Percentiles rank a stretch among this genome's conserved stretches.
These are phyloP conservation scores for Candida frijolesensis DNA, from an alignment of 1,139 yeast genomes.

Conservation along the genomic window DNA sequence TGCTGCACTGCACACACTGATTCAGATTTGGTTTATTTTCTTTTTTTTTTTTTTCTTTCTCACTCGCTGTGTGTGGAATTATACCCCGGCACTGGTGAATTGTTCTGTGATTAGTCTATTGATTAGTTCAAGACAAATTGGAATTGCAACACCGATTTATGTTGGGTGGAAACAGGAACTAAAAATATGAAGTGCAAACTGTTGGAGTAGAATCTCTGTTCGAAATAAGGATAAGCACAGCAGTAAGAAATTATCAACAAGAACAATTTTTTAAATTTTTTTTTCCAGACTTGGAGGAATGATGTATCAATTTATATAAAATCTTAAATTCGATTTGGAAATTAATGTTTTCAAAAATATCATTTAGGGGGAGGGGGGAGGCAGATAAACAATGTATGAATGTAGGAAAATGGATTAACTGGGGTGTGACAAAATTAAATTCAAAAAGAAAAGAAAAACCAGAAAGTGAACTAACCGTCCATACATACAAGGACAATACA, in stretches of 20 bases:
- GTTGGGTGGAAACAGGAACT: not conserved
- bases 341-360: not conserved
- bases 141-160: not conserved
- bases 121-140: not conserved
- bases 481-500: conserved; percentile 1
- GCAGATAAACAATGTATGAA: not conserved
- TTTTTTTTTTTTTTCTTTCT: too few relatives aligned
- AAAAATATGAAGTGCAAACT: not conserved
- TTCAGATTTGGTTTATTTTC: too few relatives aligned
- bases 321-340: not conserved
- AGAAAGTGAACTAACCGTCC: conserved; percentile 1
- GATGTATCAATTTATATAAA: conserved; percentile 1
- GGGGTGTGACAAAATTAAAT: conserved; percentile 4
- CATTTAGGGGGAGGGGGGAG: conserved; percentile 1
- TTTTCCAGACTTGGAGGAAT: not conserved
- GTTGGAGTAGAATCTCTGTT: too few relatives aligned
- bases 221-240: not conserved
- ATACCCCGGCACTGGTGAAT: too few relatives aligned
- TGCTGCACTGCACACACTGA: not conserved
- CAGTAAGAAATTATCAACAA: not conserved
- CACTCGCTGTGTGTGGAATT: too few relatives aligned
- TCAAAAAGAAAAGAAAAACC: not conserved
- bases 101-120: too few relatives aligned
- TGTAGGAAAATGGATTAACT: not conserved
- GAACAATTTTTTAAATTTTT: not conserved